Percentiles rank a stretch among this genome's conserved stretches.
These are phyloP conservation scores for Suhomyces canberraensis DNA, from an alignment of 805 yeast species.

Conservation along the genomic window DNA sequence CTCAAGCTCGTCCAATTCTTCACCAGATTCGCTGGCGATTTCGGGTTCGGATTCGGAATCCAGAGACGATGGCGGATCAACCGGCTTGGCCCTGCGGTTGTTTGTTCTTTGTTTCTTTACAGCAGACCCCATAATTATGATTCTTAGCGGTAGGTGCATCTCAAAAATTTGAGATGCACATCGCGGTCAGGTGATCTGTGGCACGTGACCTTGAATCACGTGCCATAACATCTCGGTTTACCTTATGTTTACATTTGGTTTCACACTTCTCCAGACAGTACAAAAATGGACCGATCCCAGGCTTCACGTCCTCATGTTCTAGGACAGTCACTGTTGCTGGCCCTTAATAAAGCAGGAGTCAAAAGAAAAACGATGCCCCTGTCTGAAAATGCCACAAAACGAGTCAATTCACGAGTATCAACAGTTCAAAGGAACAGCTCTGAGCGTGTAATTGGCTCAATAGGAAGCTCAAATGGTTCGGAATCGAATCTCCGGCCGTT, in stretches of 20 bases:
- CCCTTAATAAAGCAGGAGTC: neutral
- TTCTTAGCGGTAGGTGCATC: neutral
- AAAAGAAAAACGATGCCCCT: neutral
- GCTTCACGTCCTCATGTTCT: neutral
- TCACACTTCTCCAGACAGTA: neutral
- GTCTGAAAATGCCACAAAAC: no score
- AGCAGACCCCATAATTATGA: constrained; percentile 18
- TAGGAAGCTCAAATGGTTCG: neutral
- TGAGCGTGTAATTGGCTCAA: no score
- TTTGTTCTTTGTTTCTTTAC: constrained; percentile 21
- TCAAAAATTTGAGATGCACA: neutral
- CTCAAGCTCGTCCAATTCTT: constrained; percentile 13
- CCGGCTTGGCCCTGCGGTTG: constrained; percentile 13
- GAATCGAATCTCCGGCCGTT: no score
- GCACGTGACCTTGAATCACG: neutral
- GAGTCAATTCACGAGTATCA: no score
- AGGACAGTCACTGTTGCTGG: constrained; percentile 2
- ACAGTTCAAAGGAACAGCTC: no score
- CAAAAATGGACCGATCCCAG: neutral
- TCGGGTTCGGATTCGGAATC: constrained; percentile 1
- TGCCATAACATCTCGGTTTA: neutral
- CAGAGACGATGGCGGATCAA: neutral
- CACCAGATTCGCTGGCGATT: constrained; percentile 5
- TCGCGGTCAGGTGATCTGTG: neutral
- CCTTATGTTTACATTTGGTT: constrained; percentile 3